Conservation (phyloP, 208 protist genomes). For the Crithidia acanthocephali region DNA sequence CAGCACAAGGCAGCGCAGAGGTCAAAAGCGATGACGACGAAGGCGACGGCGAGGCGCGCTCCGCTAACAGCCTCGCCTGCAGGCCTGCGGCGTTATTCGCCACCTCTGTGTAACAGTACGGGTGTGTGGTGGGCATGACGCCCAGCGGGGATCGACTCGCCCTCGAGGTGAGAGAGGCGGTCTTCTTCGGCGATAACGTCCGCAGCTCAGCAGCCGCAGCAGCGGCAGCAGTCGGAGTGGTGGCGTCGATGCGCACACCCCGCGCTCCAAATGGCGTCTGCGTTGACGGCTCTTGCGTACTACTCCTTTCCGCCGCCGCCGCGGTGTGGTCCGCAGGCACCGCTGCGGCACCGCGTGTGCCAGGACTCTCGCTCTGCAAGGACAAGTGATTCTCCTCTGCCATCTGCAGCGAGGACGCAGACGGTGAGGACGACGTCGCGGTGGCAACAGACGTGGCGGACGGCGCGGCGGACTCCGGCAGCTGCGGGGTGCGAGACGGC, state of each 20-base stretch:
- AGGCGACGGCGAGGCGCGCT: background rate
- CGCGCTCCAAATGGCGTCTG: too few species aligned
- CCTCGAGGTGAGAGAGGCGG: background rate
- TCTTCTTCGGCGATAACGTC: background rate
- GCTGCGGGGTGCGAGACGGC: slow-evolving; percentile 18
- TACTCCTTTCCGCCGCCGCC: too few species aligned
- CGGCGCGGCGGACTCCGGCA: background rate
- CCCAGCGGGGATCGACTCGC: background rate
- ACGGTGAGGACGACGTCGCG: too few species aligned
- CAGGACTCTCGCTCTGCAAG: background rate
- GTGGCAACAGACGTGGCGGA: background rate
- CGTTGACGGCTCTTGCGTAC: too few species aligned
- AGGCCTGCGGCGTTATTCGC: background rate
- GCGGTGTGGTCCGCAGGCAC: too few species aligned
- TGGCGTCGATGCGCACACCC: too few species aligned
- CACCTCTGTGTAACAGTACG: slow-evolving; percentile 23
- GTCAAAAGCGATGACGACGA: background rate
- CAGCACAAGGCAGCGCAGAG: background rate
- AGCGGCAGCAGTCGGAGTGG: background rate
- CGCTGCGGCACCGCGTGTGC: too few species aligned
- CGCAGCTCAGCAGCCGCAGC: too few species aligned
- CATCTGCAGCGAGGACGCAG: background rate
- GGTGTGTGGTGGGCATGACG: slow-evolving; percentile 27
- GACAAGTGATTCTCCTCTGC: slow-evolving; percentile 8
- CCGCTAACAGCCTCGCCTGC: background rate